These are phyloP conservation scores for Vanrija pseudolonga DNA, from an alignment of 1,284 basidiomycete genomes.

Conservation along the genomic window DNA sequence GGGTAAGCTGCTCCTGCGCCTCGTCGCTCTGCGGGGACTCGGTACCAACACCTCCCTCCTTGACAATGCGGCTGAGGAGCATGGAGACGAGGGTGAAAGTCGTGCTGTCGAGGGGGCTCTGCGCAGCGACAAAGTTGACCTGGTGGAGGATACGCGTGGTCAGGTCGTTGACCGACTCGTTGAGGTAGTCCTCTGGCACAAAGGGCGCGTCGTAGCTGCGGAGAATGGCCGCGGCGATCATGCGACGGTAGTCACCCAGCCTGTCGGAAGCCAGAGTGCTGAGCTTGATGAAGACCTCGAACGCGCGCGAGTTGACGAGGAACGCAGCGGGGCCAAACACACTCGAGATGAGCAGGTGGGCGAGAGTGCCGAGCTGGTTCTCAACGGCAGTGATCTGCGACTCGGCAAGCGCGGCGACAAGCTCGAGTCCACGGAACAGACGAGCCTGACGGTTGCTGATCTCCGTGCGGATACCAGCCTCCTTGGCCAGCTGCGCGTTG, in stretches of 20 bases:
- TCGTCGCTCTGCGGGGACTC: slow-evolving; percentile 63
- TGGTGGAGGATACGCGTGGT: slow-evolving; percentile 84
- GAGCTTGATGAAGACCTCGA: slow-evolving; percentile 64
- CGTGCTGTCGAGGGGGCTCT: slow-evolving; percentile 74
- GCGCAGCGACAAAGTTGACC: slow-evolving; percentile 75
- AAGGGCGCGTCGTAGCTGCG: slow-evolving; percentile 63
- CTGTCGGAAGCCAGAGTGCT: slow-evolving; percentile 57
- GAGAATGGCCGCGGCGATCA: slow-evolving; percentile 76
- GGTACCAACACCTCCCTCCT: slow-evolving; percentile 63
- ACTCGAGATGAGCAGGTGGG: slow-evolving; percentile 62
- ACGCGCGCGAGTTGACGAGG: slow-evolving; percentile 62
- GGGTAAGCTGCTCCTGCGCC: slow-evolving; percentile 78
- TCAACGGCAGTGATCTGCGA: slow-evolving; percentile 61
- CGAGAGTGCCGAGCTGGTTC: slow-evolving; percentile 58
- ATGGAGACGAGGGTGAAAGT: slow-evolving; percentile 82
- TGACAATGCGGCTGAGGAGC: slow-evolving; percentile 68
- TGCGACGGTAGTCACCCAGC: slow-evolving; percentile 62
- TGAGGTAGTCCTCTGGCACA: slow-evolving; percentile 68
- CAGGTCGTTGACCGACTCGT: slow-evolving; percentile 62
- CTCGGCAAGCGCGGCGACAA: slow-evolving; percentile 62
- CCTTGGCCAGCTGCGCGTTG: slow-evolving; percentile 73
- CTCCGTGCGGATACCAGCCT: slow-evolving; percentile 61
- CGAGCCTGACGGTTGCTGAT: slow-evolving; percentile 58
- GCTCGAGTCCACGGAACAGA: slow-evolving; percentile 64
- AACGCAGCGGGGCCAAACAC: slow-evolving; percentile 59